Conservation (phyloP, 352 stramenopile genomes). For the Phytophthora litchii region DNA sequence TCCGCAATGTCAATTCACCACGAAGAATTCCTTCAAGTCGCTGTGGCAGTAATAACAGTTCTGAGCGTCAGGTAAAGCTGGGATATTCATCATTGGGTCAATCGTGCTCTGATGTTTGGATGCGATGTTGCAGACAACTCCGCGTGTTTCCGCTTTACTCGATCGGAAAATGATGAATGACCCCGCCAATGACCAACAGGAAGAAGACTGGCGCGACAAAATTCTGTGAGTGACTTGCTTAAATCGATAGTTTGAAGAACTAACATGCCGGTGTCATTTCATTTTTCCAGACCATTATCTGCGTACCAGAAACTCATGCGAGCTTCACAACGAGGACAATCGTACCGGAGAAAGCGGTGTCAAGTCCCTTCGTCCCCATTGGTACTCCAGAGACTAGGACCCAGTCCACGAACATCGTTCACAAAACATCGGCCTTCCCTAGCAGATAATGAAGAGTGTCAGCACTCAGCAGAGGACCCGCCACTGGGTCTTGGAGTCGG, state of each 20-base stretch:
- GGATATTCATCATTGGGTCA: background rate
- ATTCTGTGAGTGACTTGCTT: slow-evolving; percentile 38
- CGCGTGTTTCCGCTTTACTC: background rate
- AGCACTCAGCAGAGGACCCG: slow-evolving; percentile 5
- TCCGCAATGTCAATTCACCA: slow-evolving; percentile 12
- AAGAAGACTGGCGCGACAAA: slow-evolving; percentile 50
- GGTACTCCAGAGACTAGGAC: slow-evolving; percentile 29
- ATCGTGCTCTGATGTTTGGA: background rate
- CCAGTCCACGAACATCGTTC: slow-evolving; percentile 29
- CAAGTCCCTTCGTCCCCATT: slow-evolving; percentile 27
- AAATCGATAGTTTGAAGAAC: background rate
- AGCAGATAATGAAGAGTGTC: slow-evolving; percentile 3
- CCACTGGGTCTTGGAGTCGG: slow-evolving; percentile 25
- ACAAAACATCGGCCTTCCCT: background rate
- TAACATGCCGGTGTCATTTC: background rate
- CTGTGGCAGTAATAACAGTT: slow-evolving; percentile 20
- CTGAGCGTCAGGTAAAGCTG: slow-evolving; percentile 22
- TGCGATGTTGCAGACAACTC: slow-evolving; percentile 1
- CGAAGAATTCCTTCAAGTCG: slow-evolving; percentile 1
- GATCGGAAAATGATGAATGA: background rate
- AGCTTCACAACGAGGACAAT: slow-evolving; percentile 15
- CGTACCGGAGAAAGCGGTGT: slow-evolving; percentile 27
- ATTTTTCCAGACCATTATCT: slow-evolving; percentile 35
- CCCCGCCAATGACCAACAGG: slow-evolving; percentile 12
- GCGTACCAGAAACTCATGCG: slow-evolving; percentile 37